phyloP scores from a whole-genome alignment of 75 land plant genomes.

The Picea sitchensis region DNA sequence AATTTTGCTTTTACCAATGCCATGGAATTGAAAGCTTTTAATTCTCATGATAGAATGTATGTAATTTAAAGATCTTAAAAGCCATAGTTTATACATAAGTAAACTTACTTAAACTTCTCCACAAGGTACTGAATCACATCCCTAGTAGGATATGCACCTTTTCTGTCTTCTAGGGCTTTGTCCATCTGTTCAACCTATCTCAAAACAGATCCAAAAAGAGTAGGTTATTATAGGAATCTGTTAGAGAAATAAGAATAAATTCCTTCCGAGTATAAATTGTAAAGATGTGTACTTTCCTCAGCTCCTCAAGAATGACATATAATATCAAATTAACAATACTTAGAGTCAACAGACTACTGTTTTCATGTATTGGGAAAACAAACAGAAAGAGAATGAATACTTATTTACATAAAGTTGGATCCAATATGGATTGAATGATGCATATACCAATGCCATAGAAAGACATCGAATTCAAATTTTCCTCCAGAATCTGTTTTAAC shows the following conservation, averaged over 20 bases:
- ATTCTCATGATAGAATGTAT: not conserved
- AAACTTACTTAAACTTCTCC: slow-evolving; percentile 17
- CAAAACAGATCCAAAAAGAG: not conserved
- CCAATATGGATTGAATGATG: too few species aligned
- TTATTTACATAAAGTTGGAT: too few species aligned
- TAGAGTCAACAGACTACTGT: too few species aligned
- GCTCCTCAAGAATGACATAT: too few species aligned
- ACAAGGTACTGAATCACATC: slow-evolving; percentile 12
- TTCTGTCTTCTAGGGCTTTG: slow-evolving; percentile 13
- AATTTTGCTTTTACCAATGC: not conserved
- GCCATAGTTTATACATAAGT: not conserved
- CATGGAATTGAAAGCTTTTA: not conserved
- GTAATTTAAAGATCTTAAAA: not conserved
- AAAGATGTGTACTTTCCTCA: too few species aligned
- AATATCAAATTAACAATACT: too few species aligned
- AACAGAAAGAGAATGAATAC: too few species aligned
- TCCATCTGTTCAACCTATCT: slow-evolving; percentile 27
- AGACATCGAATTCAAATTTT: too few species aligned
- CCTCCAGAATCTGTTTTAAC: too few species aligned
- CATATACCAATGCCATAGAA: too few species aligned
- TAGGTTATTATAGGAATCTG: not conserved
- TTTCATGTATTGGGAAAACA: too few species aligned
- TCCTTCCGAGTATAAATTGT: not conserved
- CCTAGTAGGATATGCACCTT: slow-evolving; percentile 17
- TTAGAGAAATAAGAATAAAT: not conserved